Conservation (phyloP, 1,284 basidiomycete genomes). For the Agaricales sp. region DNA sequence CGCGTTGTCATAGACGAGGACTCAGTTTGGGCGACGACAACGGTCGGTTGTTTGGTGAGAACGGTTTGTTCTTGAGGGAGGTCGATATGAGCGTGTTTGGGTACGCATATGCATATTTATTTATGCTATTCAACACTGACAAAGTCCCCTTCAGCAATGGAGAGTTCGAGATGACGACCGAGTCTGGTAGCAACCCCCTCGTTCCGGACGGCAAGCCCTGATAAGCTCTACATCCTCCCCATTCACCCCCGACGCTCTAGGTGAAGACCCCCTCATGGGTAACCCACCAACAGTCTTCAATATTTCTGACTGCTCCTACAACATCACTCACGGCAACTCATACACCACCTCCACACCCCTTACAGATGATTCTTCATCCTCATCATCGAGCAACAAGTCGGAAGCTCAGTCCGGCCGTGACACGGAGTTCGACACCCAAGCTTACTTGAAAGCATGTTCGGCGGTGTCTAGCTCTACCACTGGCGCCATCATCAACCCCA, state of each 20-base stretch:
- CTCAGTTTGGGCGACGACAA: slow-evolving; percentile 37
- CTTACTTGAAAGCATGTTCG: slow-evolving; percentile 44
- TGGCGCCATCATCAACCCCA: slow-evolving; percentile 64
- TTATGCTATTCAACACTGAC: slow-evolving; percentile 6
- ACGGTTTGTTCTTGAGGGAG: slow-evolving; percentile 65
- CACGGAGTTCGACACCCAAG: slow-evolving; percentile 25
- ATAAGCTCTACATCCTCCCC: slow-evolving; percentile 75
- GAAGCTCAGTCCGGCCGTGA: slow-evolving; percentile 21
- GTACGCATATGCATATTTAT: slow-evolving; percentile 30
- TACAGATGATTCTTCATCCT: slow-evolving; percentile 1
- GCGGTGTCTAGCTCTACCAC: slow-evolving; percentile 47
- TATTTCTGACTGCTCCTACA: slow-evolving; percentile 68
- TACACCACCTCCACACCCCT: slow-evolving; percentile 26
- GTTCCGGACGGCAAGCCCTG: slow-evolving; percentile 64
- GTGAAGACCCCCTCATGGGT: slow-evolving; percentile 34
- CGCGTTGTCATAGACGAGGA: slow-evolving; percentile 74
- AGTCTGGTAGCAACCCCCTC: slow-evolving; percentile 71
- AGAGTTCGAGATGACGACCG: slow-evolving; percentile 84
- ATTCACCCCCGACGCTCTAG: slow-evolving; percentile 74
- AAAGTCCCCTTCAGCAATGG: slow-evolving; percentile 44
- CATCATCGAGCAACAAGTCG: background rate
- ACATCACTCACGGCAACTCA: slow-evolving; percentile 38
- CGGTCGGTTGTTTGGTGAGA: slow-evolving; percentile 41
- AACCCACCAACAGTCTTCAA: slow-evolving; percentile 64
- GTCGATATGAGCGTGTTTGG: slow-evolving; percentile 81